phyloP scores from a whole-genome alignment of 1,284 basidiomycete genomes.

The Xanthoconium separans region DNA sequence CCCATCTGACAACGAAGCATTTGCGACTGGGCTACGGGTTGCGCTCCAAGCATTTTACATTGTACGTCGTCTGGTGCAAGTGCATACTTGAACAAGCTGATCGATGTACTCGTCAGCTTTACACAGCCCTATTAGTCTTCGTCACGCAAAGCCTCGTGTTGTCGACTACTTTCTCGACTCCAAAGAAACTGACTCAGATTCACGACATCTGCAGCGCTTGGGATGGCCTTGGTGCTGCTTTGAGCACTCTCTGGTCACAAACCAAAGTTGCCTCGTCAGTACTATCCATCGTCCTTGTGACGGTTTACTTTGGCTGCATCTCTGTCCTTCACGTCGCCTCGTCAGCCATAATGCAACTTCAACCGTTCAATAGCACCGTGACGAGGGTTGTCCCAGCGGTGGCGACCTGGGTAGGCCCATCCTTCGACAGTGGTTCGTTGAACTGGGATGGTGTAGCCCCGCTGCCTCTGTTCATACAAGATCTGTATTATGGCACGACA shows the following conservation, averaged over 20 bases:
- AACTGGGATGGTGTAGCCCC: background rate
- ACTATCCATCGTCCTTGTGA: background rate
- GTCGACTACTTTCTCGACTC: too few relatives aligned
- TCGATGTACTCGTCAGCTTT: too few relatives aligned
- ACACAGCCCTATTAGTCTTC: too few relatives aligned
- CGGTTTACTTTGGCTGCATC: background rate
- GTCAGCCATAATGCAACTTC: background rate
- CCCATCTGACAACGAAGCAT: background rate
- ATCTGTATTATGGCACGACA: rapidly evolving
- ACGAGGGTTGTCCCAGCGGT: background rate
- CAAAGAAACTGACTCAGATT: too few relatives aligned
- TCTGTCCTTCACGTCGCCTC: background rate
- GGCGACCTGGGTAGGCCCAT: background rate
- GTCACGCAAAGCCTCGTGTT: too few relatives aligned
- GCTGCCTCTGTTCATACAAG: too few relatives aligned
- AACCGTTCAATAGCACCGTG: background rate
- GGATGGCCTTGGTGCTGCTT: too few relatives aligned
- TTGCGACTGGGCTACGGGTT: background rate
- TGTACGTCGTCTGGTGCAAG: background rate
- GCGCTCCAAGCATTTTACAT: background rate
- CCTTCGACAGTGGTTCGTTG: background rate
- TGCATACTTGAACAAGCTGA: too few relatives aligned
- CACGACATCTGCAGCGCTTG: too few relatives aligned
- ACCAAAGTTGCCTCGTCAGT: background rate
- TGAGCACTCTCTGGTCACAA: background rate